Evolutionary conservation across 2,329 filamentous ascomycete species (phyloP).

Genomic region (Arthrobotrys iridis): DNA sequence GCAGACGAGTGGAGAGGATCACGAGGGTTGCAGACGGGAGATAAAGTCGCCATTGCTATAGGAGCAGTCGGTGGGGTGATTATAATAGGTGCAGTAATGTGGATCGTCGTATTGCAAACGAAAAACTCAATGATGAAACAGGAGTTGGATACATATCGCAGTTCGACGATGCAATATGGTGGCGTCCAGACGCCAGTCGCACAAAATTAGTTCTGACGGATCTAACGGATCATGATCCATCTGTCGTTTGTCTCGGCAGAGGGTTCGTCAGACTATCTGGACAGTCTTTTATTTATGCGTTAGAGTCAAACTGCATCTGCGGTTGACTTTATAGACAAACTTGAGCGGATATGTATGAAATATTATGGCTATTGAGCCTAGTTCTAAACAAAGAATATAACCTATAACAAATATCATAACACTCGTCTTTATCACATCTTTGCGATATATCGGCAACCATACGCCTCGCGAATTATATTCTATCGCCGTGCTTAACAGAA

Average conservation of each 20-base stretch:
- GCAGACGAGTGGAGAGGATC: background rate
- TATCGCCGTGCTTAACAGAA: conserved; percentile 19
- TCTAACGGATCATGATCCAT: too few relatives aligned
- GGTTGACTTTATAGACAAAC: too few relatives aligned
- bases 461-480: background rate
- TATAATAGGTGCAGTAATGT: background rate
- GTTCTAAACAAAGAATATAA: too few relatives aligned
- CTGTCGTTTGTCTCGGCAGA: too few relatives aligned
- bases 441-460: too few relatives aligned
- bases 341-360: too few relatives aligned
- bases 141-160: background rate
- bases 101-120: background rate
- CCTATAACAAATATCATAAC: background rate
- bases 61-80: background rate
- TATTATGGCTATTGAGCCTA: too few relatives aligned
- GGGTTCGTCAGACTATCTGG: too few relatives aligned
- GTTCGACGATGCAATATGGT: background rate
- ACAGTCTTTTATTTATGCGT: too few relatives aligned
- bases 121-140: background rate
- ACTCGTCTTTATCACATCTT: too few relatives aligned
- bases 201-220: too few relatives aligned
- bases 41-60: background rate
- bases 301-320: too few relatives aligned
- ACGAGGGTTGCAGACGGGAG: background rate
- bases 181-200: background rate